Evolutionary conservation across 2,329 filamentous ascomycete genomes (phyloP).

Genomic region (Penicillium janthinellum): DNA sequence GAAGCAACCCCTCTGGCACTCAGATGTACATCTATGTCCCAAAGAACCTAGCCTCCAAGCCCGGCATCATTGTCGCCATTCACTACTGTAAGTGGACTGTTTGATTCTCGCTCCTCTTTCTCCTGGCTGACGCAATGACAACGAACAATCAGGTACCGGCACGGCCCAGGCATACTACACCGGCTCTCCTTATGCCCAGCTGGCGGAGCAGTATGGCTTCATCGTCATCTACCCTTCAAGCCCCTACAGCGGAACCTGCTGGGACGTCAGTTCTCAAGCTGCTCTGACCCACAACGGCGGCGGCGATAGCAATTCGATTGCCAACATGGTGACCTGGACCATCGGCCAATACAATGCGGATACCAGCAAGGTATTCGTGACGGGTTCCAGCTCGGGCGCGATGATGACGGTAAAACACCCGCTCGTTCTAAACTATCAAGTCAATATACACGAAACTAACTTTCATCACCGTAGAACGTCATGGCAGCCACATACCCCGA

Average conservation of each 20-base stretch:
- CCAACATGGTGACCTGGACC: slow-evolving; percentile 4
- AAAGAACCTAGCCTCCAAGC: not conserved
- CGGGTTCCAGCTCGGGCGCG: not conserved
- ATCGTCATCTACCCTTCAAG: slow-evolving; percentile 5
- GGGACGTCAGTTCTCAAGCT: slow-evolving; percentile 4
- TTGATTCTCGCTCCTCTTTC: not conserved
- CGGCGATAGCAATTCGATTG: slow-evolving; percentile 2
- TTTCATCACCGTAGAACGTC: not conserved
- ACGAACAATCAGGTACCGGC: not conserved
- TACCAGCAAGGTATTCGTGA: slow-evolving; percentile 4
- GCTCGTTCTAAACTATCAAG: too few relatives aligned
- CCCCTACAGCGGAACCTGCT: slow-evolving; percentile 4
- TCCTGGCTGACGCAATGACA: not conserved
- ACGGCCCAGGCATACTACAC: slow-evolving; percentile 5
- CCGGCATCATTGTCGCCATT: slow-evolving; percentile 1
- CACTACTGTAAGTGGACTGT: not conserved
- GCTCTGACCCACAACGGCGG: slow-evolving; percentile 3
- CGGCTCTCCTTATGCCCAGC: slow-evolving; percentile 3
- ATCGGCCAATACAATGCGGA: slow-evolving; percentile 1
- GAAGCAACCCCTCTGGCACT: not conserved
- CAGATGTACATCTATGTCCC: slow-evolving; percentile 4
- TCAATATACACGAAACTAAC: not conserved
- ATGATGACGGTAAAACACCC: slow-evolving; percentile 1
- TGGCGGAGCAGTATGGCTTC: slow-evolving; percentile 5
- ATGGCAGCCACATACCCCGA: slow-evolving; percentile 3